Percentiles rank a stretch among this genome's conserved stretches.
phyloP scores from a whole-genome alignment of 495 filamentous ascomycete species.

The Friedmanniomyces endolithicus region DNA sequence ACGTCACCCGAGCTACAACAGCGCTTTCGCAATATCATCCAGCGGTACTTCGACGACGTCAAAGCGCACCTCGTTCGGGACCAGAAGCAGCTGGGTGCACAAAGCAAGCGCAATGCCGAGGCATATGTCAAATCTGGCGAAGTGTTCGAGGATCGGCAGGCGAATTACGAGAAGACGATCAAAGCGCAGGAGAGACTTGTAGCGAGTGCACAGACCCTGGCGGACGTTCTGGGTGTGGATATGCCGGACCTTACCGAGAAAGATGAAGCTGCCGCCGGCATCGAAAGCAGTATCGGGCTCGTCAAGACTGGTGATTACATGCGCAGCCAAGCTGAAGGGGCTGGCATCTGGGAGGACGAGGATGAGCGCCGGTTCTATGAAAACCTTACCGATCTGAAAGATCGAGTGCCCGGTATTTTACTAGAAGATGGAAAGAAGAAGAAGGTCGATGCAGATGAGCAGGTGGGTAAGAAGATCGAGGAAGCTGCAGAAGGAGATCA shows the following conservation, averaged over 20 bases:
- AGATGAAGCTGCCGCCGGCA: slow-evolving; percentile 49
- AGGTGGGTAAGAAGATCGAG: slow-evolving; percentile 34
- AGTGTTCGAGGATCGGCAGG: slow-evolving; percentile 94
- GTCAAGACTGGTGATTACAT: slow-evolving; percentile 90
- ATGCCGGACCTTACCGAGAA: slow-evolving; percentile 88
- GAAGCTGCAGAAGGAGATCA: slow-evolving; percentile 31
- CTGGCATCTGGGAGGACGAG: slow-evolving; percentile 99
- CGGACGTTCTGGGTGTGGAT: slow-evolving; percentile 76
- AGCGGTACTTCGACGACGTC: slow-evolving; percentile 85
- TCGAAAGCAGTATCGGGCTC: slow-evolving; percentile 73
- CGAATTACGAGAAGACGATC: slow-evolving; percentile 83
- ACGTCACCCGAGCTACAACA: slow-evolving; percentile 63
- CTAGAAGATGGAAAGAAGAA: slow-evolving; percentile 95
- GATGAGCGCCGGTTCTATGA: slow-evolving; percentile 97
- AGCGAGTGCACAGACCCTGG: slow-evolving; percentile 79
- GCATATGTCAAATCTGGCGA: slow-evolving; percentile 98
- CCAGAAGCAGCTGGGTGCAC: slow-evolving; percentile 68
- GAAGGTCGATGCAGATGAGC: slow-evolving; percentile 49
- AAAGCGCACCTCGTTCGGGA: slow-evolving; percentile 79
- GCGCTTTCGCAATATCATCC: slow-evolving; percentile 77
- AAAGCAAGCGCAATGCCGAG: slow-evolving; percentile 89
- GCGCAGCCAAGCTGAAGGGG: slow-evolving; percentile 74
- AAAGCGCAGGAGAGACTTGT: slow-evolving; percentile 87
- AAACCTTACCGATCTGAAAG: slow-evolving; percentile 86
- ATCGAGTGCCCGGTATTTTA: slow-evolving; percentile 84